These are phyloP conservation scores for Teunomyces lycoperdinae DNA, from an alignment of 805 yeast genomes.

Conservation along the genomic window DNA sequence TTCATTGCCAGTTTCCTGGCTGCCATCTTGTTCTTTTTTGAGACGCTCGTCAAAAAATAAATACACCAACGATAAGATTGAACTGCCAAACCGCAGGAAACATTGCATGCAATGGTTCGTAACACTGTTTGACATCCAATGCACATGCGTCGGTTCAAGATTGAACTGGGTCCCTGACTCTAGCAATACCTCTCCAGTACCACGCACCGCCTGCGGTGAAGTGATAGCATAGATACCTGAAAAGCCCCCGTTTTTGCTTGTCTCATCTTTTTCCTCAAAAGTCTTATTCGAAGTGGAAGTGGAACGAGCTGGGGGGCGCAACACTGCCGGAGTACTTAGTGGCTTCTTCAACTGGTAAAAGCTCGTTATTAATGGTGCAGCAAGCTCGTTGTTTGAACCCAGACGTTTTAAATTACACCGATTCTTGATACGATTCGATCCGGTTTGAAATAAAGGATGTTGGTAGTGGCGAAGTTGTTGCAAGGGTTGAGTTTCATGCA, in stretches of 20 bases:
- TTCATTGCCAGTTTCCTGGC: not conserved
- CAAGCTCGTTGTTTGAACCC: not conserved
- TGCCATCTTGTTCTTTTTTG: conserved; percentile 1
- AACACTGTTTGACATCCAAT: conserved; percentile 49
- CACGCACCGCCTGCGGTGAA: conserved; percentile 4
- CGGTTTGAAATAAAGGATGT: conserved; percentile 6
- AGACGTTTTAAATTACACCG: not conserved
- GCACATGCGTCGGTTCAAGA: conserved; percentile 48
- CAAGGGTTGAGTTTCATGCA: not conserved
- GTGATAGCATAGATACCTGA: conserved; percentile 6
- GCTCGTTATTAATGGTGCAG: not conserved
- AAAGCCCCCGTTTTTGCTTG: not conserved
- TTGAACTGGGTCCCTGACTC: conserved; percentile 1
- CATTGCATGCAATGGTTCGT: conserved; percentile 44
- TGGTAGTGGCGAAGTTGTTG: not conserved
- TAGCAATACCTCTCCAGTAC: not conserved
- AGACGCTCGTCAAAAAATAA: conserved; percentile 6
- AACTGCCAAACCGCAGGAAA: conserved; percentile 30
- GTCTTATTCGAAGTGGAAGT: not conserved
- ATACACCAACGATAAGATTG: conserved; percentile 9
- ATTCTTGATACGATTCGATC: conserved; percentile 2
- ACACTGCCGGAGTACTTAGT: conserved; percentile 50
- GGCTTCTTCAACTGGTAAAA: conserved; percentile 47
- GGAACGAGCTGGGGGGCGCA: conserved; percentile 33
- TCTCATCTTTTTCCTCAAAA: not conserved